Percentiles rank a stretch among this genome's conserved stretches.
phyloP scores from a whole-genome alignment of 2,329 filamentous ascomycete species.

The Ramularia collo-cygni region DNA sequence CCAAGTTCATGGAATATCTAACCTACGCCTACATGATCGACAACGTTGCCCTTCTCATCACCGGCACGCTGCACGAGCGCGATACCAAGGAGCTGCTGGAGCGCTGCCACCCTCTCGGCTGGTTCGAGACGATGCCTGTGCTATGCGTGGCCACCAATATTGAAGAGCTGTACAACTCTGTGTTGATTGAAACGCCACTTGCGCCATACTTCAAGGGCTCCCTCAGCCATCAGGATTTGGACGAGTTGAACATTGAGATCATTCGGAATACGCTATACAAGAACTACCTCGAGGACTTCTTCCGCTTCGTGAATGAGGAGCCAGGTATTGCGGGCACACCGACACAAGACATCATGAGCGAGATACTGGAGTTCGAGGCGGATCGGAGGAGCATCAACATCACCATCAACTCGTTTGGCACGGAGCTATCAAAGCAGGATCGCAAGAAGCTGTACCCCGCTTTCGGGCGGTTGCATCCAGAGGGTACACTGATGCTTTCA shows the following conservation, averaged over 20 bases:
- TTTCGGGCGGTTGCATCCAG: conserved; percentile 86
- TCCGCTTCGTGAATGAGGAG: conserved; percentile 86
- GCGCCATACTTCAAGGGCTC: conserved; percentile 97
- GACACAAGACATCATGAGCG: conserved; percentile 89
- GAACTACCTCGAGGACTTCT: conserved; percentile 97
- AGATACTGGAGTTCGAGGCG: conserved; percentile 93
- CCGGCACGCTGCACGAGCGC: conserved; percentile 91
- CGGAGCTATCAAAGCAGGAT: conserved; percentile 86
- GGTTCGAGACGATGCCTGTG: conserved; percentile 98
- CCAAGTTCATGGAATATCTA: conserved; percentile 95
- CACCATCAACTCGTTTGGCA: conserved; percentile 96
- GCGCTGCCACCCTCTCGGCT: conserved; percentile 91
- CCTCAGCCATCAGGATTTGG: conserved; percentile 89
- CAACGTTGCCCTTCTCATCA: conserved; percentile 96
- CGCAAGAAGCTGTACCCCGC: conserved; percentile 92
- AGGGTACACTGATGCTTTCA: conserved; percentile 90
- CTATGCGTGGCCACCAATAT: conserved; percentile 97
- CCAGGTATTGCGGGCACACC: conserved; percentile 81
- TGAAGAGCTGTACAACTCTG: conserved; percentile 96
- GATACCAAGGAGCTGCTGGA: conserved; percentile 94
- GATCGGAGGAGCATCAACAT: conserved; percentile 98
- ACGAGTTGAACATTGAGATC: conserved; percentile 99
- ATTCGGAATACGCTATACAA: conserved; percentile 98
- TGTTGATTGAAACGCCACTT: conserved; percentile 91
- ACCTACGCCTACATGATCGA: conserved; percentile 99